Conservation (phyloP, 805 yeast species). For the Ogataea siamensis region DNA sequence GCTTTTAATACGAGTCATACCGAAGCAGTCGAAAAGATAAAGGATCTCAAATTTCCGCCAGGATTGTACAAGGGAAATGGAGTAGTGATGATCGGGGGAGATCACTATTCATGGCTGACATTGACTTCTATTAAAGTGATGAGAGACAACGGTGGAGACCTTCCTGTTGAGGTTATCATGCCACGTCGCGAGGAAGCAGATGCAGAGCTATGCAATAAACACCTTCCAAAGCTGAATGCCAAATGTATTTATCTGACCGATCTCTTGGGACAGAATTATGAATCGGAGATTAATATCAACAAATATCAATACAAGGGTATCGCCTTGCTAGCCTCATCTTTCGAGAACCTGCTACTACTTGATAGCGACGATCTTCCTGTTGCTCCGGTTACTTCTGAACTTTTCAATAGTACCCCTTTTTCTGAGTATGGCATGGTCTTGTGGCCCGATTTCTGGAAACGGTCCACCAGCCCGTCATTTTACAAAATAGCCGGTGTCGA, state of each 20-base stretch:
- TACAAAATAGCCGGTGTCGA: conserved; percentile 51
- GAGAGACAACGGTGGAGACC: conserved; percentile 46
- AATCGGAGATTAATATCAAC: conserved; percentile 24
- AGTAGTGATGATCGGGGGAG: conserved; percentile 63
- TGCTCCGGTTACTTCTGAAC: conserved; percentile 50
- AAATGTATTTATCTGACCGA: conserved; percentile 41
- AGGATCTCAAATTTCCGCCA: conserved; percentile 29
- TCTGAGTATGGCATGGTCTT: conserved; percentile 45
- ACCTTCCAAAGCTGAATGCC: conserved; percentile 40
- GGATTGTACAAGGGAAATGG: conserved; percentile 50
- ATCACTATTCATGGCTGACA: conserved; percentile 50
- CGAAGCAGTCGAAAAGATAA: conserved; percentile 41
- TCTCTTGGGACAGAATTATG: conserved; percentile 34
- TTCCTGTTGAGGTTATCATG: conserved; percentile 44
- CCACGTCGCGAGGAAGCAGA: conserved; percentile 39
- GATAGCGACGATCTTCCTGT: conserved; percentile 48
- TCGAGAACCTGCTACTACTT: conserved; percentile 44
- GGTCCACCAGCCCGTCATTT: conserved; percentile 59
- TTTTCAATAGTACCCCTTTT: conserved; percentile 47
- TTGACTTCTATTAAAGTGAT: conserved; percentile 44
- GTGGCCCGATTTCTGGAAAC: conserved; percentile 72
- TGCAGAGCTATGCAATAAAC: conserved; percentile 37
- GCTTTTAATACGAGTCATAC: conserved; percentile 45
- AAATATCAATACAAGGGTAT: conserved; percentile 38
- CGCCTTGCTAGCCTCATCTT: conserved; percentile 43